Base-by-base conservation (phyloP, 768 basidiomycete genomes). In the Mycena indigotica region DNA sequence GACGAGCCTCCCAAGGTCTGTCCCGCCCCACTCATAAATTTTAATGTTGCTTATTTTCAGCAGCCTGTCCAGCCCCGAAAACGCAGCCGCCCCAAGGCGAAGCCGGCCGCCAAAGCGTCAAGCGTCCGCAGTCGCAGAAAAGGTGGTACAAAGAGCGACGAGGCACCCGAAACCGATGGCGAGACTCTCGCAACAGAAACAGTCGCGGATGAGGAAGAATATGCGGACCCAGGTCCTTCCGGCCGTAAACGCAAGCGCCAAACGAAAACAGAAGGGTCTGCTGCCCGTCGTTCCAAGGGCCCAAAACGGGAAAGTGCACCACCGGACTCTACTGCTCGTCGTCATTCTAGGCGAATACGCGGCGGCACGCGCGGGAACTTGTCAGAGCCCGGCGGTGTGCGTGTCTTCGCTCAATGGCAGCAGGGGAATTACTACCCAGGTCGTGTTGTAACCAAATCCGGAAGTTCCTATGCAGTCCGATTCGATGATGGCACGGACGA, bases 361-460 rank as follows among this genome's bases (percentile, higher is more conserved):
- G 17, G 80, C 79, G 25, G 72, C 19, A 65, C 65, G 10, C 68
- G 66, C 25, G 55, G 60, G 19, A 69, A 56, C 49, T 51, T 21
- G 48, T 40, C 15, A 5, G 74, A 80, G 21, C 87, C 85, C 13
- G 82, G n/a, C n/a, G n/a, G n/a, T n/a, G n/a, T n/a, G n/a, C n/a
- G 83, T 4, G 86, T 91, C n/a, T 85, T 88, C 63, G 89, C 87
- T 8, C 66, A 86, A 12, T 90, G 88, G 88, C 70, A 73, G 44
- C 84, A 84, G 49, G 80, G 78, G 3, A 77, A 79, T 62, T 93
- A 78, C 71, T 88, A 85, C 66, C 70, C 83, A 17, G 91, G 89
- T 16, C 75, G 70, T 30, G 77, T 89, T 25, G 66, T 83, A 52
- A 73, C 75, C 17, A 61, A 68, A 50, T 55, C 61, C 23, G 64